Base-by-base conservation (phyloP, 305 asterid genomes). In the Rubia tinctorum region DNA sequence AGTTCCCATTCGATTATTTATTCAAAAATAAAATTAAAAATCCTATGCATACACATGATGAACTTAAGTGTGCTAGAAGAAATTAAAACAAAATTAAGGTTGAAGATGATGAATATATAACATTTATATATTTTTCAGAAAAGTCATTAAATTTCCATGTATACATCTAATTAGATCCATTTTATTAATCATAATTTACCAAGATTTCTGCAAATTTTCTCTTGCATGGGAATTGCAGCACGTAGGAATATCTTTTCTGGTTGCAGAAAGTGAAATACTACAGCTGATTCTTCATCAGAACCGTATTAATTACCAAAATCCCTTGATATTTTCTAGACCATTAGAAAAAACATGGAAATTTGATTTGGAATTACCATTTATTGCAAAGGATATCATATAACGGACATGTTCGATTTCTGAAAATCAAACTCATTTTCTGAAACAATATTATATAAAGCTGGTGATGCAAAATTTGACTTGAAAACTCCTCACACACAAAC, bases 321-420 rank as follows among this genome's bases (percentile, higher is more conserved):
- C 3, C 47, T 43, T 43, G 13, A 8, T 43, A 43, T 8, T 43
- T 11, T 43, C 47, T 43, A 43, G 1, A 1, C 13, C 12, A 43
- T 8, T 43, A 43, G 13, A 43, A 47, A 47, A 47, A 11, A 47
- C 53, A 47, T 47, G 53, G 5, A 12, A 5, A 4, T 8, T 5
- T 5, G 12, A 8, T 43, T 42, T 42, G 45, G 7, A 1, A 43
- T 7, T 43, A 77, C 87, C 89, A 60, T 43, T 34, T 5, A 56
- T 13, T 23, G n/a, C 25, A 34, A 59, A 55, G 7, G 10, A 3
- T 4, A 59, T 59, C 14, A 59, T 56, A 56, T 18, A 56, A 56
- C 9, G 2, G 25, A n/a, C 62, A 59, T 5, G 5, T 51, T 51
- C n/a, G 10, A 0, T 34, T 30, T 49, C 45, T n/a, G n/a, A 53